phyloP scores from a whole-genome alignment of 2,329 filamentous ascomycete species.

The Corynespora cassiicola region DNA sequence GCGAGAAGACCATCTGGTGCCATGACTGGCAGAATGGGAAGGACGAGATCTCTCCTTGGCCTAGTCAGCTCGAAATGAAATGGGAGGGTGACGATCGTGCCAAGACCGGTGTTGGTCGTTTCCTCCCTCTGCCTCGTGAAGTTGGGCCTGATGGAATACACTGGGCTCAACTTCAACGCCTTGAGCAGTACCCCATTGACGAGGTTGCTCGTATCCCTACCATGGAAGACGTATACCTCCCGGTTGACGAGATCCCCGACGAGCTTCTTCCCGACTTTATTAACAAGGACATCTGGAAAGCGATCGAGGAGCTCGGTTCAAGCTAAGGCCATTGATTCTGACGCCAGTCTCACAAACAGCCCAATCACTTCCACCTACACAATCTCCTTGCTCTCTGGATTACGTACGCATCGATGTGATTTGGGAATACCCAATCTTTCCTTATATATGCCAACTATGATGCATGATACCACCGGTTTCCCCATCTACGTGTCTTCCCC shows the following conservation, averaged over 20 bases:
- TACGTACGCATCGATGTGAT: too few species aligned
- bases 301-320: slow-evolving; percentile 34
- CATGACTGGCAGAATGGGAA: slow-evolving; percentile 37
- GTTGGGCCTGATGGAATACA: slow-evolving; percentile 46
- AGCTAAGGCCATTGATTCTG: too few species aligned
- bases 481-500: too few species aligned
- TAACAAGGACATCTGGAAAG: slow-evolving; percentile 31
- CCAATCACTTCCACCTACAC: too few species aligned
- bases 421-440: too few species aligned
- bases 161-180: slow-evolving; percentile 49
- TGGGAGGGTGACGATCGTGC: slow-evolving; percentile 57
- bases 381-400: too few species aligned
- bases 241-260: slow-evolving; percentile 43
- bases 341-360: too few species aligned
- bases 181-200: slow-evolving; percentile 49
- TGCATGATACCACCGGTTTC: too few species aligned
- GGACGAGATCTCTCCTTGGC: slow-evolving; percentile 49
- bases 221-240: slow-evolving; percentile 45
- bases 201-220: slow-evolving; percentile 43
- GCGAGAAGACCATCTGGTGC: slow-evolving; percentile 50
- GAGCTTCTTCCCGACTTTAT: slow-evolving; percentile 31
- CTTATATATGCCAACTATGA: too few species aligned
- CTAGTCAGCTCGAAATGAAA: slow-evolving; percentile 48
- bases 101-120: slow-evolving; percentile 50
- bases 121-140: slow-evolving; percentile 51